phyloP scores from a whole-genome alignment of 495 filamentous ascomycete genomes.

The Zalerion maritima region DNA sequence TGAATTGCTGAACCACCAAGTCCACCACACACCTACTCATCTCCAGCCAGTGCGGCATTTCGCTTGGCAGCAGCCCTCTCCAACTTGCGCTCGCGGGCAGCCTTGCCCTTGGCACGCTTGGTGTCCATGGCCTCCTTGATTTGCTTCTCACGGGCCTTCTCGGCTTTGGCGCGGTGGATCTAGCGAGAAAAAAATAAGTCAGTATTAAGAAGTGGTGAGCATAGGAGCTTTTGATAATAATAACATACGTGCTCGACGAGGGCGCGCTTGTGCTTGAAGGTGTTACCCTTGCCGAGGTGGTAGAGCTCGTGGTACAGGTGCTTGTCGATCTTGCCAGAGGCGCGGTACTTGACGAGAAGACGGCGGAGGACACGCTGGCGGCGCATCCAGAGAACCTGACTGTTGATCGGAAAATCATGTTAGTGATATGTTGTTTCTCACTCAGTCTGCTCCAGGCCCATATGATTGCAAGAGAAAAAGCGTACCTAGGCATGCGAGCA shows the following conservation, averaged over 20 bases:
- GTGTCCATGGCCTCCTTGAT: conserved; percentile 99
- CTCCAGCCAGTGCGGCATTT: conserved; percentile 61
- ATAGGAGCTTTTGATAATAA: not conserved
- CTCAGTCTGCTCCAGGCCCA: not conserved
- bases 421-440: conserved; percentile 4
- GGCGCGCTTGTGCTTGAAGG: conserved; percentile 99
- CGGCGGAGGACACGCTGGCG: conserved; percentile 97
- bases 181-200: conserved; percentile 22
- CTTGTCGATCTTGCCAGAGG: conserved; percentile 99
- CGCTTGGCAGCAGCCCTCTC: conserved; percentile 84
- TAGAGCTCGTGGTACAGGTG: conserved; percentile 99
- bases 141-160: conserved; percentile 84
- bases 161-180: conserved; percentile 99
- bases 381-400: conserved; percentile 98
- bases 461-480: too few species aligned
- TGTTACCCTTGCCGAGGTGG: conserved; percentile 99
- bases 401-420: too few species aligned
- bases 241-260: conserved; percentile 98
- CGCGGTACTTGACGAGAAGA: conserved; percentile 98
- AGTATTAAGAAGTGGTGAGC: conserved; percentile 5
- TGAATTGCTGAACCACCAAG: too few species aligned
- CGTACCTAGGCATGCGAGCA: conserved; percentile 97
- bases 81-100: conserved; percentile 88
- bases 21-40: too few species aligned
- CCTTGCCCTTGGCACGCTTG: conserved; percentile 99